Base-by-base conservation (phyloP, 1,284 basidiomycete genomes). In the Puccinia horiana region DNA sequence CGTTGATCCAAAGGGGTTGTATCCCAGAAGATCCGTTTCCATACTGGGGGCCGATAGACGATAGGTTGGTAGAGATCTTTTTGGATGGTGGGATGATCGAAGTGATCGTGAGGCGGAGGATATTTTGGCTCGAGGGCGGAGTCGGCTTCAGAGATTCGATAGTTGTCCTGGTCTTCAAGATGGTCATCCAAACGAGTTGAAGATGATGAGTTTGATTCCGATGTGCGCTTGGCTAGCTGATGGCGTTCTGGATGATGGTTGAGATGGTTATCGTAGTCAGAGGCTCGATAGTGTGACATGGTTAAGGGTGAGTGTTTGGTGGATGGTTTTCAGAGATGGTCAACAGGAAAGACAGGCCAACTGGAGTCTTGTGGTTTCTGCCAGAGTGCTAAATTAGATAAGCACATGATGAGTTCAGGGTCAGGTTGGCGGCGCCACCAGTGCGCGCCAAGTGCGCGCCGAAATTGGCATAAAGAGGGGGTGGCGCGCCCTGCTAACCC, bases 21-120 rank as follows among this genome's bases (percentile, higher is more conserved):
- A 49, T 81, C 78, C 78, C 78, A 81, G 72, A 81, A 73, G 67
- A 81, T 81, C 14, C 78, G 42, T 63, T 81, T 81, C 78, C 78
- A 81, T 47, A 74, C 69, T 35, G 78, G 69, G 11, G 78, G 78
- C 23, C 78, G 65, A 72, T 49, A 32, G 58, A 52, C 6, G 61
- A 32, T 26, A 18, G 56, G 47, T 18, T 61, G 56, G 26, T 76
- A 37, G 40, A 76, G 9, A 40, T 12, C 29, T n/a, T 44, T 29
- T 23, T 76, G 32, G 6, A 58, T 49, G 12, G 18, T 32, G 5
- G 29, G 54, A 42, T 76, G 2, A 20, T 37, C 29, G 16, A 42
- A n/a, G 44, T 52, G 20, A 18, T 65, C 63, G 63, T 67, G 75
- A 18, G 42, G 32, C 14, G 76, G 58, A 23, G 76, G 76, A 49